Conservation (phyloP, 768 basidiomycete species). For the Hypholoma sublateritium region DNA sequence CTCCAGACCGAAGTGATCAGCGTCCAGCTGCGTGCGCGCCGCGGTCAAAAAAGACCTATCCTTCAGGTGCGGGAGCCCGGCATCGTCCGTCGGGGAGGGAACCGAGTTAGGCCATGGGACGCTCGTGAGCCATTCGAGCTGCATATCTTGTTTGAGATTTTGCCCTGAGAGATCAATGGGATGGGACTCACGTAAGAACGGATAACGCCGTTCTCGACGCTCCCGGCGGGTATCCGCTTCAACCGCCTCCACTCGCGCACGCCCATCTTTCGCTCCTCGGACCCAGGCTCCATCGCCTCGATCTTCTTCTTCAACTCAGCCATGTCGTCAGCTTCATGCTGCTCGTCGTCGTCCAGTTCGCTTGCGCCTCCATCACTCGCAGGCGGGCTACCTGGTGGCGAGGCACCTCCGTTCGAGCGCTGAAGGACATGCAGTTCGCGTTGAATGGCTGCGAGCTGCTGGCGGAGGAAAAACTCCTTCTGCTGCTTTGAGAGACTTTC, state of each 20-base stretch:
- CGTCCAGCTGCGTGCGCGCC: constrained; percentile 80
- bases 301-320: constrained; percentile 71
- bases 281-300: constrained; percentile 68
- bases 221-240: constrained; percentile 85
- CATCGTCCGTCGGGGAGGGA: constrained; percentile 16
- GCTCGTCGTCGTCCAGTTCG: constrained; percentile 58
- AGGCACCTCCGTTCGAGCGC: constrained; percentile 25
- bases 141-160: constrained; percentile 6
- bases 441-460: constrained; percentile 80
- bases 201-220: constrained; percentile 89
- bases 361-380: constrained; percentile 19
- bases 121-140: constrained; percentile 89
- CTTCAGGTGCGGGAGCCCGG: constrained; percentile 31
- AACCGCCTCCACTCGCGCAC: constrained; percentile 82
- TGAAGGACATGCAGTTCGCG: constrained; percentile 66
- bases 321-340: constrained; percentile 79
- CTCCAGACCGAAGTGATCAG: constrained; percentile 90
- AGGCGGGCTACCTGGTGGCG: constrained; percentile 13
- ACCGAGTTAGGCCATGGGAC: constrained; percentile 76
- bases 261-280: constrained; percentile 81
- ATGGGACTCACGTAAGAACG: constrained; percentile 65
- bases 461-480: constrained; percentile 83
- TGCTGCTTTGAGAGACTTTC: constrained; percentile 87
- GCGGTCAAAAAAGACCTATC: constrained; percentile 61
- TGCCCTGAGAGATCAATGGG: constrained; percentile 11